Percentiles rank a stretch among this genome's conserved stretches.
Conservation (phyloP, 352 stramenopile genomes). For the Globisporangium paddicum region DNA sequence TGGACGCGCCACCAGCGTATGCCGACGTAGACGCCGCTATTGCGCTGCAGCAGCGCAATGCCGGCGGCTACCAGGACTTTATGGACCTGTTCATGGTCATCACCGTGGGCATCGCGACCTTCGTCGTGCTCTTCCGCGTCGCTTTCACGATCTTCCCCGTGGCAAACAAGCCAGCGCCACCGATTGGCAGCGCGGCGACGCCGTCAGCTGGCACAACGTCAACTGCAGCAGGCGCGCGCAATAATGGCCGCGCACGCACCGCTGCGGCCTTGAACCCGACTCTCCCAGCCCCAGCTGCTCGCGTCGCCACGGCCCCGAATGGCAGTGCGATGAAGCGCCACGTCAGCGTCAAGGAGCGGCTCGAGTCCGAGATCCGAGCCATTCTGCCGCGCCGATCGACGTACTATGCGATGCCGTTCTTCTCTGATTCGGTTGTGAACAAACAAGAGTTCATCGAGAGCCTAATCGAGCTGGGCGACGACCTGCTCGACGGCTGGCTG, state of each 20-base stretch:
- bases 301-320: neutral
- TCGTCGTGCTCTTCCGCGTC: conserved; percentile 63
- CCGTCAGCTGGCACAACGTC: neutral
- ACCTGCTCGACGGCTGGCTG: conserved; percentile 66
- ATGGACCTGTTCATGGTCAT: conserved; percentile 64
- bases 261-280: neutral
- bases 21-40: neutral
- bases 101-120: conserved; percentile 52
- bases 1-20: neutral
- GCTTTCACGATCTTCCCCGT: conserved; percentile 47
- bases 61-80: conserved; percentile 27
- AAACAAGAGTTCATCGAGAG: conserved; percentile 75
- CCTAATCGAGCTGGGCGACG: conserved; percentile 63
- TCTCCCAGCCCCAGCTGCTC: neutral
- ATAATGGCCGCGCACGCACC: conserved; percentile 3
- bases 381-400: conserved; percentile 53
- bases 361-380: conserved; percentile 55
- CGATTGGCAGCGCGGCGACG: neutral
- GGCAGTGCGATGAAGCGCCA: conserved; percentile 20
- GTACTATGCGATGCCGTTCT: conserved; percentile 80
- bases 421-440: conserved; percentile 64
- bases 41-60: neutral
- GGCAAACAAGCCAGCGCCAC: neutral
- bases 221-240: neutral
- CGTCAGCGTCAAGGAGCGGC: conserved; percentile 49